A percentile compares a stretch with the other conserved stretches of the same genome.
Conservation (phyloP, 2,329 filamentous ascomycete species). For the Emericellopsis cladophorae region DNA sequence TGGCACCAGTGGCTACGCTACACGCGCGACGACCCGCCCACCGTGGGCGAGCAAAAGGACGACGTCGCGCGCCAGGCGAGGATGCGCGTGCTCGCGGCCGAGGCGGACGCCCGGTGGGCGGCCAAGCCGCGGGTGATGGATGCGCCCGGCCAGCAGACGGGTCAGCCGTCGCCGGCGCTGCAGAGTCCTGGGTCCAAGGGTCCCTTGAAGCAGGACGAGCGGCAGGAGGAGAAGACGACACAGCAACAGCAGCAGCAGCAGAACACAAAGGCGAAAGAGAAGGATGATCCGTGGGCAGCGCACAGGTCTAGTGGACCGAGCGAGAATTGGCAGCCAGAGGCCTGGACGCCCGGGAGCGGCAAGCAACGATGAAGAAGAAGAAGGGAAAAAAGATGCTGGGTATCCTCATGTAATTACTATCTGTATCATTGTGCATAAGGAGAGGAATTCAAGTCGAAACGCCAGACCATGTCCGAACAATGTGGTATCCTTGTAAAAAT, state of each 20-base stretch:
- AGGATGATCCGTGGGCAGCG: slow-evolving; percentile 45
- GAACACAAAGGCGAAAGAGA: slow-evolving; percentile 3
- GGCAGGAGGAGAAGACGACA: slow-evolving; percentile 8
- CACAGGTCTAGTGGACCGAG: slow-evolving; percentile 33
- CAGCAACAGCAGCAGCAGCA: slow-evolving; percentile 6
- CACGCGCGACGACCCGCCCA: slow-evolving; percentile 40
- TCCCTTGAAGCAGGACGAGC: slow-evolving; percentile 1
- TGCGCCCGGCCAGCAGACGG: slow-evolving; percentile 6
- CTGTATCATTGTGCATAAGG: too few relatives aligned
- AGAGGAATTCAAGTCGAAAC: neutral
- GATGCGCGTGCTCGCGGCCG: slow-evolving; percentile 42
- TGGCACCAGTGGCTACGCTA: slow-evolving; percentile 62
- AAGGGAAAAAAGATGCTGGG: too few relatives aligned
- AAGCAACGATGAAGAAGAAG: slow-evolving; percentile 12
- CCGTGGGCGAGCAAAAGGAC: slow-evolving; percentile 39
- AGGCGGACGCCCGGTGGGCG: slow-evolving; percentile 52
- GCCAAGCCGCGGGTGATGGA: slow-evolving; percentile 36
- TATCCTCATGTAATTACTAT: too few relatives aligned
- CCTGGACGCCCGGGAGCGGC: slow-evolving; percentile 41
- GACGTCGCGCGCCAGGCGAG: slow-evolving; percentile 40
- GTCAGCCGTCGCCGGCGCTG: slow-evolving; percentile 13
- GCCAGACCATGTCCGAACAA: too few relatives aligned
- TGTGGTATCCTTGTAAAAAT: too few relatives aligned
- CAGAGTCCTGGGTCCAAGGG: neutral
- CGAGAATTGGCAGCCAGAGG: slow-evolving; percentile 54